Base-by-base conservation (phyloP, 129 eudicot genomes). In the Logfia minima region DNA sequence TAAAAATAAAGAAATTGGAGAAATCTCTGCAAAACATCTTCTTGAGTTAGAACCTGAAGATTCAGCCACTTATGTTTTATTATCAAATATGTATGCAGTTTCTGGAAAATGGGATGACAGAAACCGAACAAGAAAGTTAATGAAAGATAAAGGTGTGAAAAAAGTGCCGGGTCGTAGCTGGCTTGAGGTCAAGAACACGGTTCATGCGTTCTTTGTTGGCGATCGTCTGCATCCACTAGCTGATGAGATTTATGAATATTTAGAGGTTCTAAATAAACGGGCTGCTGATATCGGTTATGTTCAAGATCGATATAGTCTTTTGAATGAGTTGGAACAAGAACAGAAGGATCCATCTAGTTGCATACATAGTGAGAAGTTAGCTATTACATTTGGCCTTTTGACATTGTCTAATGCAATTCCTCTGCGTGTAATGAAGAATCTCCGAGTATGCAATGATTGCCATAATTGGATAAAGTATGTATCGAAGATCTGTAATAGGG, bases 111-210 rank as follows among this genome's bases (percentile, higher is more conserved):
- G 96, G 96, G 90, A 77, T 23, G 70, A 60, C 24, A 88, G 96
- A 61, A 88, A 91, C 79, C 86, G 67, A 11, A 75, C 96, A 51
- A 91, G 99, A 80, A 82, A 81, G 64, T 80, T 89, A 77, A 95
- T 91, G 99, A 95, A 87, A 86, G 90, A 86, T 9, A 88, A 88
- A 84, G 97, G 96, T 3, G 97, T 95, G 31, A 89, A 85, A 85
- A 95, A 95, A 76, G 96, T 91, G 75, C 96, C 99, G 5, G 99
- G 99, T 39, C 92, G 87, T 59, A 94, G 98, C 77, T 94, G 98
- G 98, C 83, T 94, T 26, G 98, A 91, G 85, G 90, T 94, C 51
- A 89, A 91, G 77, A 91, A 91, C 79, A 79, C 86, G 0, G 77
- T 94, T 78, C 97, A 94, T 82, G 91, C 97, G 21, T 94, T 94